phyloP scores from a whole-genome alignment of 192 early-diverging fungal genomes.

The Allomyces javanicus region DNA sequence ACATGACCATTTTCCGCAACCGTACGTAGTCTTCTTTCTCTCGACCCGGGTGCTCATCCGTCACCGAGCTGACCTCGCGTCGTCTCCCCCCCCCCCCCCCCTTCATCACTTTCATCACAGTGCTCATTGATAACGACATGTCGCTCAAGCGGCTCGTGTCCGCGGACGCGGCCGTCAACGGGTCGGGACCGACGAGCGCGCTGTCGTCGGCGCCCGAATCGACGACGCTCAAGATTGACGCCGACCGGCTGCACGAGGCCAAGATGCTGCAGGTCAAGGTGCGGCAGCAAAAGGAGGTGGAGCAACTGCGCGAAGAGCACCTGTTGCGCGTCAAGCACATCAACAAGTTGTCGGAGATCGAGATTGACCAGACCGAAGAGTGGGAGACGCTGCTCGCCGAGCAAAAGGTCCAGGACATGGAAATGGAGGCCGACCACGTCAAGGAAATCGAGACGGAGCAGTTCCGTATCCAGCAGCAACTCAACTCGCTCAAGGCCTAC shows the following conservation, averaged over 20 bases:
- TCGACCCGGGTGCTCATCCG: too few species aligned
- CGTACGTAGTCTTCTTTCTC: background rate
- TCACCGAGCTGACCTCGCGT: too few species aligned
- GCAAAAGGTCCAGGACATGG: slow-evolving; percentile 14
- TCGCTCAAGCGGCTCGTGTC: background rate
- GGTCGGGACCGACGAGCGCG: slow-evolving; percentile 2
- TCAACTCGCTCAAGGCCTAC: slow-evolving; percentile 9
- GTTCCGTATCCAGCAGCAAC: slow-evolving; percentile 8
- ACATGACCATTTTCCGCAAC: slow-evolving; percentile 11
- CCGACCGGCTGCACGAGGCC: slow-evolving; percentile 11
- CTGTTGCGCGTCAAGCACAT: slow-evolving; percentile 13
- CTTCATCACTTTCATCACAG: too few species aligned
- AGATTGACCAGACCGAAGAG: slow-evolving; percentile 12
- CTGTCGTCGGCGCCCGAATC: too few species aligned
- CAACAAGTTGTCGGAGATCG: slow-evolving; percentile 9
- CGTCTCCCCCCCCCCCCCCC: too few species aligned
- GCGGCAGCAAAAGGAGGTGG: slow-evolving; percentile 16
- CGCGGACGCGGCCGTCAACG: background rate
- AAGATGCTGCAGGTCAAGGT: slow-evolving; percentile 13
- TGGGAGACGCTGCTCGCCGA: slow-evolving; percentile 9
- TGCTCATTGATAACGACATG: slow-evolving; percentile 6
- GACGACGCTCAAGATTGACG: slow-evolving; percentile 1
- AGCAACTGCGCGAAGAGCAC: slow-evolving; percentile 14
- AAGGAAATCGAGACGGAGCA: slow-evolving; percentile 11
- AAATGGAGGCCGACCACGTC: slow-evolving; percentile 9